Evolutionary conservation across 148 eudicot genomes (phyloP).

Genomic region (Camellia granthamiana): DNA sequence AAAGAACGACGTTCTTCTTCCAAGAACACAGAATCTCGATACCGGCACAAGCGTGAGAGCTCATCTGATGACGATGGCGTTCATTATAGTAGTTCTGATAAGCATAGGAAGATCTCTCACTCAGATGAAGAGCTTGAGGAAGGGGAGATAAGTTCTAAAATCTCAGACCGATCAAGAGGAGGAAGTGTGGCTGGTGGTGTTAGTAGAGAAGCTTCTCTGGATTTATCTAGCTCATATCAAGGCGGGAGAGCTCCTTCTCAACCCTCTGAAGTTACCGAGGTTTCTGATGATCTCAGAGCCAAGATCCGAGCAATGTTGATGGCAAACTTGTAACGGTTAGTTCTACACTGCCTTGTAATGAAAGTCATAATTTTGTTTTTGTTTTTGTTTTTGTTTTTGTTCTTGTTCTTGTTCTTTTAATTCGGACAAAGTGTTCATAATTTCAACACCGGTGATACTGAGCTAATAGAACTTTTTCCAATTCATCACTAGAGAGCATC

Average conservation of each 20-base stretch:
- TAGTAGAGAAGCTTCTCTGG: slow-evolving; percentile 56
- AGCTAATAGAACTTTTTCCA: not conserved
- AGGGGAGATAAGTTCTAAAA: slow-evolving; percentile 72
- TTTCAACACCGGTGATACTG: not conserved
- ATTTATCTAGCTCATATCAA: slow-evolving; percentile 37
- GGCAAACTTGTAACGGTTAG: slow-evolving; percentile 46
- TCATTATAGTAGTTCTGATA: slow-evolving; percentile 27
- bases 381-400: not conserved
- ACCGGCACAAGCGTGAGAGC: slow-evolving; percentile 27
- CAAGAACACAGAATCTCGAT: slow-evolving; percentile 38
- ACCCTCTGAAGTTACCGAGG: slow-evolving; percentile 57
- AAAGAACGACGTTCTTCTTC: slow-evolving; percentile 45
- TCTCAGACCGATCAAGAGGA: slow-evolving; percentile 46
- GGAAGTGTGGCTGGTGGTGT: slow-evolving; percentile 34
- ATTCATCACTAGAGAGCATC: not conserved
- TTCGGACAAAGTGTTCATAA: not conserved
- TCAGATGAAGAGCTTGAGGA: slow-evolving; percentile 70
- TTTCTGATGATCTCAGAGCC: slow-evolving; percentile 90
- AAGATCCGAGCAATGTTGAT: slow-evolving; percentile 93
- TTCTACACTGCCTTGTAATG: not conserved
- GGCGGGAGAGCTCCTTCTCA: slow-evolving; percentile 46
- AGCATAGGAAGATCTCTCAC: slow-evolving; percentile 32
- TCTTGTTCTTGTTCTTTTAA: not conserved
- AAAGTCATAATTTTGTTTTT: not conserved
- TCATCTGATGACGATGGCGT: slow-evolving; percentile 35